Evolutionary conservation across 768 basidiomycete genomes (phyloP).

Genomic region (Gelatoporia subvermispora): DNA sequence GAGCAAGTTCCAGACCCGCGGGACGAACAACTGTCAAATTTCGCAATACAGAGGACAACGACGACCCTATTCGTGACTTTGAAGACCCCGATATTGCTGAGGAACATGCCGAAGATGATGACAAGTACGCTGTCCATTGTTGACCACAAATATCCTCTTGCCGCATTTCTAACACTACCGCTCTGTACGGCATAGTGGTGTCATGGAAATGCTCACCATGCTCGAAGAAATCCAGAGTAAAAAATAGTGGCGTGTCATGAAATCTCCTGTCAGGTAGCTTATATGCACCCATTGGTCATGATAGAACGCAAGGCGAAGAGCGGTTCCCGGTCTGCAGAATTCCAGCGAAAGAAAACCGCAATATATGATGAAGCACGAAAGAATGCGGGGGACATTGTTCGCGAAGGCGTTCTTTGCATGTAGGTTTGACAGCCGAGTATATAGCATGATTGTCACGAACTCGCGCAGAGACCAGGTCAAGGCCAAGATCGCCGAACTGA

Average conservation of each 20-base stretch:
- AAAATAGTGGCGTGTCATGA: not conserved
- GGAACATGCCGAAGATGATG: slow-evolving; percentile 9
- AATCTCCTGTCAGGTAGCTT: too few relatives aligned
- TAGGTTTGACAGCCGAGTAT: slow-evolving; percentile 1
- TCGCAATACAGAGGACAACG: too few relatives aligned
- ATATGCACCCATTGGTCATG: too few relatives aligned
- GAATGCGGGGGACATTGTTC: slow-evolving; percentile 12
- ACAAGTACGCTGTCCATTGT: slow-evolving; percentile 5
- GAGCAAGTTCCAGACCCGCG: too few relatives aligned
- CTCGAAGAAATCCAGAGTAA: slow-evolving; percentile 23
- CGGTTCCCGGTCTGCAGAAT: slow-evolving; percentile 14
- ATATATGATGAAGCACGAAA: slow-evolving; percentile 17
- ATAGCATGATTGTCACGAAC: slow-evolving; percentile 5
- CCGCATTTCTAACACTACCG: not conserved
- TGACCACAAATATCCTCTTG: not conserved
- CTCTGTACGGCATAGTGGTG: slow-evolving; percentile 3
- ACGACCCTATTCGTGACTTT: not conserved
- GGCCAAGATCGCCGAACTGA: slow-evolving; percentile 15
- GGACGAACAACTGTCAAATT: too few relatives aligned
- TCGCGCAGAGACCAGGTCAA: slow-evolving; percentile 24
- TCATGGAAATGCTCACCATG: slow-evolving; percentile 23
- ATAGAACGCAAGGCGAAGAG: slow-evolving; percentile 23
- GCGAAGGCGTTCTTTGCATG: slow-evolving; percentile 18
- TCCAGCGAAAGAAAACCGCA: slow-evolving; percentile 20
- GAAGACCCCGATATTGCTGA: slow-evolving; percentile 4